Percentiles rank a stretch among this genome's conserved stretches.
Conservation (phyloP, 1,284 basidiomycete genomes). For the Tilletiaria anomala region DNA sequence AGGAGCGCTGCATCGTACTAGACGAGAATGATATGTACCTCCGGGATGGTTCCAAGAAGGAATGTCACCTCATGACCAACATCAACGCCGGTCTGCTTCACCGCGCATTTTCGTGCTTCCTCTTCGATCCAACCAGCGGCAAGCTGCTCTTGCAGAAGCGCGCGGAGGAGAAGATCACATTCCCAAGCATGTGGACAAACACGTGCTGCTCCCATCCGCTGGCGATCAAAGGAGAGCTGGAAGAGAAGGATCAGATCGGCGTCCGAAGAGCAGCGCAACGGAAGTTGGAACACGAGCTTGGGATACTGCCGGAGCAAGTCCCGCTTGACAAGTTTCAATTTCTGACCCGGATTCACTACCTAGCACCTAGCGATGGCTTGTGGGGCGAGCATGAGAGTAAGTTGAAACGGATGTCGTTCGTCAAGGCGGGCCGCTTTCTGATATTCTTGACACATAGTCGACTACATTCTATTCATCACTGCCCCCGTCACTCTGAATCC, state of each 20-base stretch:
- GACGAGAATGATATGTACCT: slow-evolving; percentile 65
- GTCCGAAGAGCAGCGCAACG: slow-evolving; percentile 77
- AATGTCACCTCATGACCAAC: slow-evolving; percentile 97
- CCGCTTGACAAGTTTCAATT: slow-evolving; percentile 81
- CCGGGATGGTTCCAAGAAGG: slow-evolving; percentile 62
- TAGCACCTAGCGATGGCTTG: slow-evolving; percentile 76
- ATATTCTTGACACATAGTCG: slow-evolving; percentile 49
- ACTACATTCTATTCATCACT: slow-evolving; percentile 93
- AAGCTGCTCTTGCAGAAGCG: slow-evolving; percentile 89
- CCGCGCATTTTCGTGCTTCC: slow-evolving; percentile 92
- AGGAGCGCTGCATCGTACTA: slow-evolving; percentile 89
- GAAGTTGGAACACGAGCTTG: slow-evolving; percentile 93
- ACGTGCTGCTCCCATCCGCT: slow-evolving; percentile 98
- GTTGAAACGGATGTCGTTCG: slow-evolving; percentile 22
- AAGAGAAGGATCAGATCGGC: slow-evolving; percentile 51
- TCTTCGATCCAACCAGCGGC: slow-evolving; percentile 86
- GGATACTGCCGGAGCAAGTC: slow-evolving; percentile 60
- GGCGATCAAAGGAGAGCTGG: slow-evolving; percentile 57
- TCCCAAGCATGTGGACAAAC: slow-evolving; percentile 99
- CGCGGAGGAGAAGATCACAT: slow-evolving; percentile 95
- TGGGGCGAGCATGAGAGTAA: slow-evolving; percentile 99
- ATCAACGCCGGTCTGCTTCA: slow-evolving; percentile 89
- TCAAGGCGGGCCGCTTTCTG: not conserved
- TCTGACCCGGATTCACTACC: slow-evolving; percentile 89
- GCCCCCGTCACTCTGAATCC: slow-evolving; percentile 69